These are phyloP conservation scores for Penicillium steckii DNA, from an alignment of 495 filamentous ascomycete genomes.

Conservation along the genomic window DNA sequence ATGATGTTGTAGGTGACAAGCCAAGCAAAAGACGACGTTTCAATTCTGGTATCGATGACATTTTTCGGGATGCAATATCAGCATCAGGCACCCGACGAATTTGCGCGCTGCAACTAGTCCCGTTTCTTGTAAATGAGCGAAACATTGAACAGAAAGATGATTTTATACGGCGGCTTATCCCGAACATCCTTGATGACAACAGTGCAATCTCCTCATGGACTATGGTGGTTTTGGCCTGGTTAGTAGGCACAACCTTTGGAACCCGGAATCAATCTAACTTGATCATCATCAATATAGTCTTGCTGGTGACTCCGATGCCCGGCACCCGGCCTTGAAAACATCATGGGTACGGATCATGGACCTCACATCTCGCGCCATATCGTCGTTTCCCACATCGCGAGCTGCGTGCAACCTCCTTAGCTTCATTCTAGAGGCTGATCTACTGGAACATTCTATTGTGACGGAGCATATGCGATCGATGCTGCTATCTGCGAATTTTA, in stretches of 20 bases:
- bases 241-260: not conserved
- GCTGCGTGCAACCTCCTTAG: conserved; percentile 77
- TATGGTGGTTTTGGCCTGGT: conserved; percentile 65
- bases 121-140: conserved; percentile 57
- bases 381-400: conserved; percentile 68
- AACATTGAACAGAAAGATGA: conserved; percentile 40
- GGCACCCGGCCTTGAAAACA: conserved; percentile 25
- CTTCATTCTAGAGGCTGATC: conserved; percentile 58
- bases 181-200: conserved; percentile 57
- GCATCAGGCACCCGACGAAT: conserved; percentile 54
- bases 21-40: conserved; percentile 62
- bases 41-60: conserved; percentile 54
- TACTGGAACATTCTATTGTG: conserved; percentile 62
- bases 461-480: conserved; percentile 65
- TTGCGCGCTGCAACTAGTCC: conserved; percentile 74
- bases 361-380: conserved; percentile 65
- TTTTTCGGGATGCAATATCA: conserved; percentile 60
- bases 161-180: conserved; percentile 47
- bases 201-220: conserved; percentile 57
- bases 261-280: not conserved
- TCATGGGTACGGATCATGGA: conserved; percentile 78
- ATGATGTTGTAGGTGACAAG: conserved; percentile 18
- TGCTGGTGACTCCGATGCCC: conserved; percentile 26
- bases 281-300: conserved; percentile 26
- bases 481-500: conserved; percentile 71